Evolutionary conservation across 2,329 filamentous ascomycete genomes (phyloP).

Genomic region (Alternaria triticimaculans): DNA sequence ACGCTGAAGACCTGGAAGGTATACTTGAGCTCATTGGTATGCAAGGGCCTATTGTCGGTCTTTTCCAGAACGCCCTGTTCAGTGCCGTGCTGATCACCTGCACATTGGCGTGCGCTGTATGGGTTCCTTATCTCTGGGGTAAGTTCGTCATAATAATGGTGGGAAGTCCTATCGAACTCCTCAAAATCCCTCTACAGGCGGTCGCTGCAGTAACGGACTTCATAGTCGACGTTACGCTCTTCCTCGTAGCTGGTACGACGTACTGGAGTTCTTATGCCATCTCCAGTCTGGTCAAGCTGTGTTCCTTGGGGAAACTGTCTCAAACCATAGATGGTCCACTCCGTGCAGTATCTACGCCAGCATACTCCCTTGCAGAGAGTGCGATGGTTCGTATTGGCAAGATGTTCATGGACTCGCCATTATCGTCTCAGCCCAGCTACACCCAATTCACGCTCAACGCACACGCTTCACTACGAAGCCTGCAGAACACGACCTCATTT

Average conservation of each 20-base stretch:
- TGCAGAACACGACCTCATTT: constrained; percentile 46
- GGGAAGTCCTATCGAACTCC: constrained; percentile 74
- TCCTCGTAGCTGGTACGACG: constrained; percentile 63
- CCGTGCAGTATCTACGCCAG: constrained; percentile 33
- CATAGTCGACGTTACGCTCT: constrained; percentile 76
- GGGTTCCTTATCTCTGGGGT: constrained; percentile 90
- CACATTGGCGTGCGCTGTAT: constrained; percentile 84
- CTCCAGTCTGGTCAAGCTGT: constrained; percentile 28
- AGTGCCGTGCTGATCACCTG: constrained; percentile 86
- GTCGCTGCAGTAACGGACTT: constrained; percentile 78
- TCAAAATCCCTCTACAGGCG: constrained; percentile 73
- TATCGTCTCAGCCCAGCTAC: constrained; percentile 39
- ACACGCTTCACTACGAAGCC: constrained; percentile 46
- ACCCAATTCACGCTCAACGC: constrained; percentile 48
- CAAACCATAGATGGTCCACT: constrained; percentile 26
- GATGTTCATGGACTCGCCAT: constrained; percentile 33
- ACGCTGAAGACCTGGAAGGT: constrained; percentile 93
- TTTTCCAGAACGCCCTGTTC: constrained; percentile 95
- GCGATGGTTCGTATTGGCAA: constrained; percentile 46
- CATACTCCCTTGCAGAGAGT: constrained; percentile 43
- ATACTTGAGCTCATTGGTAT: constrained; percentile 96
- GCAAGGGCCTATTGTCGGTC: constrained; percentile 86
- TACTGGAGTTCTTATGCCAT: constrained; percentile 47
- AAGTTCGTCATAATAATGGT: constrained; percentile 81
- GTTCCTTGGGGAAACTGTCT: constrained; percentile 27